Base-by-base conservation (phyloP, 192 early-diverging fungal genomes). In the Gryganskiella cystojenkinii region DNA sequence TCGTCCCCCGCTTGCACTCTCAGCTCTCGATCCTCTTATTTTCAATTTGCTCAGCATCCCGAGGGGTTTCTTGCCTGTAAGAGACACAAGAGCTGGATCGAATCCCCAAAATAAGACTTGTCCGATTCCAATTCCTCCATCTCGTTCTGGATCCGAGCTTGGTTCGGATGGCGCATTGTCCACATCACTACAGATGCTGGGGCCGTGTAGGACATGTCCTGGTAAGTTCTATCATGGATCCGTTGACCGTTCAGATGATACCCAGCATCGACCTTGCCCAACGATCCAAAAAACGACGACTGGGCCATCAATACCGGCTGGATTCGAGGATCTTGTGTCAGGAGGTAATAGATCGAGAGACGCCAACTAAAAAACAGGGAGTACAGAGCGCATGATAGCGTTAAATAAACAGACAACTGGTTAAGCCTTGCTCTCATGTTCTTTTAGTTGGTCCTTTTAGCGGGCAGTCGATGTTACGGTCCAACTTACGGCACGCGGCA, bases 101-200 rank as follows among this genome's bases (percentile, higher is more conserved):
- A 74, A 63, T 87, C 85, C 14, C 85, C 85, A 65, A 87, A 87
- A 49, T 87, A 87, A 4, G 81, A 83, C 31, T 67, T 79, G 10
- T 87, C 85, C 0, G 46, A 57, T 19, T 71, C 76, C 56, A 85
- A 74, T 3, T 81, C 37, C 14, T 83, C 83, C 85, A 87, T 87
- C 44, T 82, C 68, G 7, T 56, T 24, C 34, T 69, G 60, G 49
- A 84, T 64, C 10, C 71, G 62, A 2, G 33, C 54, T 10, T 79
- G 64, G 42, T 70, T 51, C 19, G 73, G 71, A 56, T 84, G 81
- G 19, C 82, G 80, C 44, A 87, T 72, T 3, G 75, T 56, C 85
- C 85, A 87, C 58, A 87, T 85, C 11, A 83, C 60, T 28, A 83
- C 79, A 6, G 83, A 82, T 14, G 79, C 85, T 30, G 85, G 85